Evolutionary conservation across 768 basidiomycete genomes (phyloP).

Genomic region (Panaeolus cyanescens): DNA sequence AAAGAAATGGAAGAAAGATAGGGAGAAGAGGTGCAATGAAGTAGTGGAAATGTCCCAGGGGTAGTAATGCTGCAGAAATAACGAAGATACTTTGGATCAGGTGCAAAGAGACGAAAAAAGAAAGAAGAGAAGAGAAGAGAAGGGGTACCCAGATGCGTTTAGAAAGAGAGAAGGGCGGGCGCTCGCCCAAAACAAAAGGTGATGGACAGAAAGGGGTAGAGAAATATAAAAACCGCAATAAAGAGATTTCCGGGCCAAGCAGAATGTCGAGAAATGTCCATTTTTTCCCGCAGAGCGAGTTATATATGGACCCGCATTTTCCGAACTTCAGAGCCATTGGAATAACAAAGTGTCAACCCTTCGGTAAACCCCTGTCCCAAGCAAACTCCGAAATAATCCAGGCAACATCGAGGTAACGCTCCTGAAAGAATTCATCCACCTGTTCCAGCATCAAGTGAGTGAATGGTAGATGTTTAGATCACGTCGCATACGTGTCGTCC

Average conservation of each 20-base stretch:
- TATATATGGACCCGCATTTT: background rate
- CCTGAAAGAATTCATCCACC: background rate
- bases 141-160: background rate
- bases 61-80: background rate
- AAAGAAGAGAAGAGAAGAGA: background rate
- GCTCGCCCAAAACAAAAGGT: background rate
- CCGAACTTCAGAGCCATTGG: background rate
- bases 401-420: too few relatives aligned
- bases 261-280: background rate
- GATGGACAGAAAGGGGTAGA: background rate
- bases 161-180: background rate
- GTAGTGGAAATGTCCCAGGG: background rate
- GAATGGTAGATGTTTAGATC: background rate
- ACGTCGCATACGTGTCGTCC: background rate
- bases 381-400: constrained; percentile 1
- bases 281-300: background rate
- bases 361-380: background rate
- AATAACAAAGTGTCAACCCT: background rate
- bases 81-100: background rate
- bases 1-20: background rate
- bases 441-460: background rate
- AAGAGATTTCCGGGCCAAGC: background rate
- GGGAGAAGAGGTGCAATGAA: background rate
- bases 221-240: background rate
- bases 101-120: background rate